Evolutionary conservation across 1,284 basidiomycete genomes (phyloP), one percentile per base, ranked within the genome.

Genomic region (Tetrapyrgos nigripes): DNA sequence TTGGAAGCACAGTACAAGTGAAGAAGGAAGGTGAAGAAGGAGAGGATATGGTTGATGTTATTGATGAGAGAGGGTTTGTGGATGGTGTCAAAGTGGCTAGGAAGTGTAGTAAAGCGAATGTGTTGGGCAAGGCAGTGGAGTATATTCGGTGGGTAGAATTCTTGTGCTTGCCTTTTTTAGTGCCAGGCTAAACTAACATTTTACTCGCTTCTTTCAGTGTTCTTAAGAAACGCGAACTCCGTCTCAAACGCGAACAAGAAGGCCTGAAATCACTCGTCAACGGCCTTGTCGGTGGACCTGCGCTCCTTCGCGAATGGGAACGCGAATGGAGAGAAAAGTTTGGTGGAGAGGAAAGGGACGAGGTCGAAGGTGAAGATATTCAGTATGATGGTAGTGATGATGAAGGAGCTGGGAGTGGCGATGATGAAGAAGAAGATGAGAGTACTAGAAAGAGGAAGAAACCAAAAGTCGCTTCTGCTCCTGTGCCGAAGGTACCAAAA

Each of bases 101-200:
- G 53, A 93, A 93, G 74, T 89, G 89, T 71, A 91, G 88, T 73
- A 93, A 93, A 69, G 92, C 91, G 2, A 93, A 91, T 62, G 88
- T 93, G 1, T 79, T 93, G 3, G 91, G 89, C 29, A 93, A 93
- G 62, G 91, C 91, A 0, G 88, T 90, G 1, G 91, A 93, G 70
- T 93, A 93, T 65, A 93, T 93, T 28, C 55, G 59, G 84, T 85
- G 58, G 58, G 77, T 61, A n/a, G n/a, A n/a, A n/a, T n/a, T n/a
- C n/a, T n/a, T 50, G 4, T 26, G 23, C 62, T 58, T 33, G 6
- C 35, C 27, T 47, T 3, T 29, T 47, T 54, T 44, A 35, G 28
- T 3, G 31, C 14, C 3, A 6, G 19, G 21, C 11, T 8, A 5
- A 13, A 4, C 28, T 44, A 53, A 17, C 55, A 51, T 31, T 43